Evolutionary conservation across 1,284 basidiomycete species (phyloP).

Genomic region (Entoloma clypeatum): DNA sequence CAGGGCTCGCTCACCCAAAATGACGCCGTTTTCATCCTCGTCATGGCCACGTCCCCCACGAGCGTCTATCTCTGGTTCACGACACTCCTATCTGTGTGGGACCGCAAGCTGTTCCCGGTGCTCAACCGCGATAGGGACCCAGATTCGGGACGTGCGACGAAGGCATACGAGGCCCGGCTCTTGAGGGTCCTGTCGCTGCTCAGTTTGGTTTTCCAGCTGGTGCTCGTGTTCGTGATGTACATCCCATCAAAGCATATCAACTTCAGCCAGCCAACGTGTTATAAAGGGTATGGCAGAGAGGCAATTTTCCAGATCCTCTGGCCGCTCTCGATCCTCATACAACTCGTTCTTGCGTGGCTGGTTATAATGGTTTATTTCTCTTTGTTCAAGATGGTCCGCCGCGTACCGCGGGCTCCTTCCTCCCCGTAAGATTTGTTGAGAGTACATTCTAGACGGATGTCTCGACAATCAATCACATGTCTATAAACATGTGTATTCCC

Average conservation of each 20-base stretch:
- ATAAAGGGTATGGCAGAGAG: not conserved
- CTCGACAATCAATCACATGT: no score
- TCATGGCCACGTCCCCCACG: conserved; percentile 14
- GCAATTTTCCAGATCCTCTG: conserved; percentile 8
- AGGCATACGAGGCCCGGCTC: no score
- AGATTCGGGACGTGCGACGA: no score
- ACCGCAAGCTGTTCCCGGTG: conserved; percentile 1
- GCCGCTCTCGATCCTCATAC: conserved; percentile 4
- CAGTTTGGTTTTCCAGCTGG: conserved; percentile 2
- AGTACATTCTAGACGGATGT: no score
- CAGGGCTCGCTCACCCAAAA: conserved; percentile 13
- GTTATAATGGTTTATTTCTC: not conserved
- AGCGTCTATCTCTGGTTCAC: conserved; percentile 13
- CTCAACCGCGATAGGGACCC: no score
- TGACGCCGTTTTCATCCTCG: conserved; percentile 15
- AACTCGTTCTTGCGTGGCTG: not conserved
- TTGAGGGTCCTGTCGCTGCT: not conserved
- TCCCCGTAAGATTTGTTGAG: not conserved
- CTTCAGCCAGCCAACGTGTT: conserved; percentile 12
- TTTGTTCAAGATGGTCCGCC: not conserved
- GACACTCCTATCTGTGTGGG: not conserved
- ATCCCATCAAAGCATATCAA: not conserved
- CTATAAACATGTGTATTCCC: no score
- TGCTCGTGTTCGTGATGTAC: conserved; percentile 6
- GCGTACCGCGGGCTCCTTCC: not conserved